These are phyloP conservation scores for Penicillium sp. DNA, from an alignment of 2,329 filamentous ascomycete genomes.

Conservation along the genomic window DNA sequence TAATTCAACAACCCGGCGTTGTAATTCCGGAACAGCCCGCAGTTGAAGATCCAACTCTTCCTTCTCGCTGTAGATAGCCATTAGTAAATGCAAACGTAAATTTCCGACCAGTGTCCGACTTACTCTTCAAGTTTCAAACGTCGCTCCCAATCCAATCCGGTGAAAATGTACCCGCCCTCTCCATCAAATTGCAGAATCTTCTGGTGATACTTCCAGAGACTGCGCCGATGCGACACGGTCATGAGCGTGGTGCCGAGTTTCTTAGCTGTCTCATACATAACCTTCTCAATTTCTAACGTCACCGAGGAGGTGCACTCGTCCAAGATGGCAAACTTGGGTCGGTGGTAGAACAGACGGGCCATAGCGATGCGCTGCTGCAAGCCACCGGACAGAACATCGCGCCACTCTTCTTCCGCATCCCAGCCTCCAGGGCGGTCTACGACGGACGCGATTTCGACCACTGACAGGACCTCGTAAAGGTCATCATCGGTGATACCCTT, in stretches of 20 bases:
- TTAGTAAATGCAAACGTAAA: conserved; percentile 3
- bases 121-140: conserved; percentile 83
- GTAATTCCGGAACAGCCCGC: conserved; percentile 81
- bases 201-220: conserved; percentile 94
- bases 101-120: conserved; percentile 26
- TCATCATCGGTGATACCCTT: conserved; percentile 82
- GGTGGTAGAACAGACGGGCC: conserved; percentile 92
- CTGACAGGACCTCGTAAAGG: conserved; percentile 72
- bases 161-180: conserved; percentile 88
- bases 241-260: conserved; percentile 88
- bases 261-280: conserved; percentile 98
- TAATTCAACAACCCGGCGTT: conserved; percentile 81
- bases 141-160: conserved; percentile 81
- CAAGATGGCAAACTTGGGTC: conserved; percentile 88
- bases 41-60: conserved; percentile 88
- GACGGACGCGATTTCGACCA: conserved; percentile 80
- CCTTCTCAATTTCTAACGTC: conserved; percentile 89
- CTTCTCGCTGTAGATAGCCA: conserved; percentile 63
- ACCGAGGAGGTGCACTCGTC: conserved; percentile 96
- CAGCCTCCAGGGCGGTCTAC: conserved; percentile 79
- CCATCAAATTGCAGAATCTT: conserved; percentile 96
- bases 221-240: conserved; percentile 90
- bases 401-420: conserved; percentile 96
- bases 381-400: conserved; percentile 87
- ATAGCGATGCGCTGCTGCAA: conserved; percentile 96